Percentiles rank a stretch among this genome's conserved stretches.
Evolutionary conservation across 2,329 filamentous ascomycete genomes (phyloP).

Genomic region (Neocatenulostroma microsporum): DNA sequence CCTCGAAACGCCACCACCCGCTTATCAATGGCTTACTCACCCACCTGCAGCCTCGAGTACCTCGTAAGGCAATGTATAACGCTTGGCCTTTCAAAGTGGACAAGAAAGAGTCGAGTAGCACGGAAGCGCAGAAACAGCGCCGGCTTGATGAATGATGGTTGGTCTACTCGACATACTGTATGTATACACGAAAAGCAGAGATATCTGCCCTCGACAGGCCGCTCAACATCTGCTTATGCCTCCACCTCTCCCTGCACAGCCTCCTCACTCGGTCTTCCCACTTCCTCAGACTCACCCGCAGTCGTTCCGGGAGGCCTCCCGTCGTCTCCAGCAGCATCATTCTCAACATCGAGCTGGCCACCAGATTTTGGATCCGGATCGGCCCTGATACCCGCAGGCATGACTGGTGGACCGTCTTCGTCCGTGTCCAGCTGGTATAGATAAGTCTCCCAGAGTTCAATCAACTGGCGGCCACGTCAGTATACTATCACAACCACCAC

Average conservation of each 20-base stretch:
- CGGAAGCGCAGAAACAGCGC: not conserved
- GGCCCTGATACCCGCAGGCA: slow-evolving; percentile 25
- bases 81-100: no score
- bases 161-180: no score
- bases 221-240: not conserved
- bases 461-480: slow-evolving; percentile 42
- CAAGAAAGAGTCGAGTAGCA: not conserved
- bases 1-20: not conserved
- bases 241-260: not conserved
- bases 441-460: slow-evolving; percentile 97
- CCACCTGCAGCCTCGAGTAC: no score
- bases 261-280: slow-evolving; percentile 2
- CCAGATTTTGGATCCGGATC: slow-evolving; percentile 15
- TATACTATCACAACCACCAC: not conserved
- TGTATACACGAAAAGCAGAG: not conserved
- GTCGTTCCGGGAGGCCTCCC: slow-evolving; percentile 15
- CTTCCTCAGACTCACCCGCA: slow-evolving; percentile 14
- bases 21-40: slow-evolving; percentile 4
- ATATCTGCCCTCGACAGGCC: not conserved
- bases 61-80: no score
- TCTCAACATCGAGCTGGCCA: slow-evolving; percentile 13
- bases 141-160: no score
- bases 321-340: slow-evolving; percentile 10
- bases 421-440: slow-evolving; percentile 91
- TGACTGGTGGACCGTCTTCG: slow-evolving; percentile 55